Conservation (phyloP, 768 basidiomycete genomes). For the Collybia mongolica region DNA sequence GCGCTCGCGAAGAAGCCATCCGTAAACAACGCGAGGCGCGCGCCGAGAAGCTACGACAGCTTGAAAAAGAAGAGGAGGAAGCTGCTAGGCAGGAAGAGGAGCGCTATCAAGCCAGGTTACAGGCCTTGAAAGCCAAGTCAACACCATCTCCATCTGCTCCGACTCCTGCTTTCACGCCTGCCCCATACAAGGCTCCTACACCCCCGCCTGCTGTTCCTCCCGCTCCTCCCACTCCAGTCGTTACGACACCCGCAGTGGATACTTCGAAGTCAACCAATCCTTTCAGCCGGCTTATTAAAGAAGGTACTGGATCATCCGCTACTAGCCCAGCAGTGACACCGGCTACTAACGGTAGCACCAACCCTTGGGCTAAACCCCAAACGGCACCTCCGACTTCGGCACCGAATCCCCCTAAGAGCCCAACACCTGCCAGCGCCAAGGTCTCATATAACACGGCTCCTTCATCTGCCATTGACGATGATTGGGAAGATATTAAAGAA, state of each 20-base stretch:
- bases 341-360: constrained; percentile 46
- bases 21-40: constrained; percentile 74
- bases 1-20: constrained; percentile 68
- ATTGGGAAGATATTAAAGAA: constrained; percentile 86
- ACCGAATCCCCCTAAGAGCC: constrained; percentile 45
- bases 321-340: constrained; percentile 31
- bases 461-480: constrained; percentile 54
- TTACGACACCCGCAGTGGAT: constrained; percentile 26
- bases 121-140: constrained; percentile 35
- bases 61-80: constrained; percentile 57
- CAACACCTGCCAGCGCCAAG: constrained; percentile 34
- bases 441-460: constrained; percentile 64
- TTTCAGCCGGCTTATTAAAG: constrained; percentile 67
- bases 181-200: constrained; percentile 22
- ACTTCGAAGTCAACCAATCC: constrained; percentile 72
- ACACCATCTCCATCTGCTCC: constrained; percentile 28
- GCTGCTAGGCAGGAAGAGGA: constrained; percentile 30
- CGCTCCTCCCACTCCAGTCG: constrained; percentile 25
- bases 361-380: constrained; percentile 61
- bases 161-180: constrained; percentile 21
- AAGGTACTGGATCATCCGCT: constrained; percentile 34
- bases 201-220: constrained; percentile 36
- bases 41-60: constrained; percentile 61
- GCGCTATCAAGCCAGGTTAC: constrained; percentile 31
- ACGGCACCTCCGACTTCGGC: constrained; percentile 31